phyloP scores from a whole-genome alignment of 345 rosid species.

The Bretschneidera sinensis region DNA sequence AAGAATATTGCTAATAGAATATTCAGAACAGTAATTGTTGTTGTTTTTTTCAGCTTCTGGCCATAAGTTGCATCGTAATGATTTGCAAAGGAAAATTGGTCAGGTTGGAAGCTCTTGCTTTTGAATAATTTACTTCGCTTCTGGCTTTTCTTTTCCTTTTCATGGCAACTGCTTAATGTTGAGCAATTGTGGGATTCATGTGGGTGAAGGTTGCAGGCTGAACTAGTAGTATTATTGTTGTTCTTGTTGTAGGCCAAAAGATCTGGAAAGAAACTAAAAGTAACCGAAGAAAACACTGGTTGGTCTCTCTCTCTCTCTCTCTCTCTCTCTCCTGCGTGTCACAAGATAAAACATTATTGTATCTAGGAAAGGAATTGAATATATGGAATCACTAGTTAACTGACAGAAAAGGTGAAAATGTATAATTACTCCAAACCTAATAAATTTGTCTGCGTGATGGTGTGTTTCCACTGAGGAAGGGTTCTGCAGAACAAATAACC shows the following conservation, averaged over 20 bases:
- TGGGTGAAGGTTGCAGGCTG: constrained; percentile 9
- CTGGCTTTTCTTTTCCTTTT: background rate
- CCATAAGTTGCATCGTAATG: constrained; percentile 25
- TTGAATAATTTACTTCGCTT: constrained; percentile 1
- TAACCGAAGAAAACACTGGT: constrained; percentile 20
- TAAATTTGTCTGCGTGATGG: no score
- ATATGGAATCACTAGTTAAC: no score
- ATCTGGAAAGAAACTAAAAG: constrained; percentile 34
- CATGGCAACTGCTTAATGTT: constrained; percentile 6
- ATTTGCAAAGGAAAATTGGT: constrained; percentile 27
- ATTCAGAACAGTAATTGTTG: constrained; percentile 13
- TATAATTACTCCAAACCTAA: no score
- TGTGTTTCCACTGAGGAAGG: no score
- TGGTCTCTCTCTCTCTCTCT: background rate
- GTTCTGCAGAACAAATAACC: no score
- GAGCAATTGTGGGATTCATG: background rate
- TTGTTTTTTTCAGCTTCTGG: constrained; percentile 32
- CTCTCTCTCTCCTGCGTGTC: background rate
- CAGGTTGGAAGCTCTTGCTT: constrained; percentile 30
- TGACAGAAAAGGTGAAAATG: no score
- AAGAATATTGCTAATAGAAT: constrained; percentile 3
- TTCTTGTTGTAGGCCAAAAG: constrained; percentile 31
- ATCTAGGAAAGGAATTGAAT: no score
- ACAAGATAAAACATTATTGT: no score
- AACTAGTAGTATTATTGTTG: background rate